Conservation (phyloP, 2,329 filamentous ascomycete species). For the Penicillium sp. region DNA sequence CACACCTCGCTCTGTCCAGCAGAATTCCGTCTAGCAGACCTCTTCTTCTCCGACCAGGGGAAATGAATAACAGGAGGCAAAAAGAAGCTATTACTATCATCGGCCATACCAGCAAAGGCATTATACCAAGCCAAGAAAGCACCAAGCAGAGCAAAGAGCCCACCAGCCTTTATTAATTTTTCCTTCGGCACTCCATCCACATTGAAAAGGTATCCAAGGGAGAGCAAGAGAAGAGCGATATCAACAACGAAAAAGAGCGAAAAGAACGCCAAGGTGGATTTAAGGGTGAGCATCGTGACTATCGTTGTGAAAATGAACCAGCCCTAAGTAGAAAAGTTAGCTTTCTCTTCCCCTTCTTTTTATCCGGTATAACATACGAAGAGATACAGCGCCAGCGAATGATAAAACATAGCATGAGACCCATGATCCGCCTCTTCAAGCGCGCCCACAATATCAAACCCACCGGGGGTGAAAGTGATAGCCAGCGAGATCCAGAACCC, state of each 20-base stretch:
- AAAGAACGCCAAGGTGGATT: conserved; percentile 67
- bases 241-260: conserved; percentile 65
- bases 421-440: conserved; percentile 27
- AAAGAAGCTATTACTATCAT: conserved; percentile 39
- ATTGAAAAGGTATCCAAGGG: conserved; percentile 50
- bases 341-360: not conserved
- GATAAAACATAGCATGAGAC: conserved; percentile 39
- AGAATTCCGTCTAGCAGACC: not conserved
- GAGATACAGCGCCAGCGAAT: conserved; percentile 62
- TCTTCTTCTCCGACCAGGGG: conserved; percentile 19
- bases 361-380: not conserved
- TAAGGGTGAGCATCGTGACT: conserved; percentile 60
- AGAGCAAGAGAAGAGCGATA: conserved; percentile 61
- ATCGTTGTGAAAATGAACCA: conserved; percentile 77
- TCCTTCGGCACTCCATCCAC: conserved; percentile 9
- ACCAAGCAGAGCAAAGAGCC: conserved; percentile 46
- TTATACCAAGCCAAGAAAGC: conserved; percentile 50
- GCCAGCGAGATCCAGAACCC: conserved; percentile 69
- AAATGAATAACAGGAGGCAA: conserved; percentile 21
- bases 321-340: conserved; percentile 32
- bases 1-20: not conserved
- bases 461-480: conserved; percentile 56
- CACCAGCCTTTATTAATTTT: conserved; percentile 37
- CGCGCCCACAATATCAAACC: conserved; percentile 51
- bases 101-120: conserved; percentile 48